phyloP scores from a whole-genome alignment of 768 basidiomycete species.

The Leccinum disarticulatum region DNA sequence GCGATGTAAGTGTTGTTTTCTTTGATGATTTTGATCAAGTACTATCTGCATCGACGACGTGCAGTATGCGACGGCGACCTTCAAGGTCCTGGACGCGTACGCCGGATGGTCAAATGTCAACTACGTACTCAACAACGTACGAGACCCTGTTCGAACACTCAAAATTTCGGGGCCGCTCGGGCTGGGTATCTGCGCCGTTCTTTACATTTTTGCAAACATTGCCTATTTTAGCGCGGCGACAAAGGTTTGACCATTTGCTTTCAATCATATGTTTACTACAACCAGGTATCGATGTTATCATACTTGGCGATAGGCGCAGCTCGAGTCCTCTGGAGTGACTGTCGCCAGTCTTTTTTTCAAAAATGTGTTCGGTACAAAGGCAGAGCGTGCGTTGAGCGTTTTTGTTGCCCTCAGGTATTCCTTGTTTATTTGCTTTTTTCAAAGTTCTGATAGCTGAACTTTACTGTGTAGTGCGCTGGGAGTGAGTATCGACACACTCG shows the following conservation, averaged over 20 bases:
- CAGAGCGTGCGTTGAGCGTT: slow-evolving; percentile 54
- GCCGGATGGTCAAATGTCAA: slow-evolving; percentile 57
- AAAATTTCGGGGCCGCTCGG: slow-evolving; percentile 63
- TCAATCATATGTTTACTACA: background rate
- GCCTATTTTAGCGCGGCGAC: slow-evolving; percentile 49
- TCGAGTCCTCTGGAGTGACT: slow-evolving; percentile 48
- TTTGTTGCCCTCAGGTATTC: slow-evolving; percentile 55
- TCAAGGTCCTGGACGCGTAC: slow-evolving; percentile 53
- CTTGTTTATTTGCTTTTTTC: background rate
- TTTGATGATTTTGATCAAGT: background rate
- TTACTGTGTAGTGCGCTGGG: slow-evolving; percentile 36
- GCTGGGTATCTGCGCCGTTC: slow-evolving; percentile 48
- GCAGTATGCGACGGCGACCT: slow-evolving; percentile 62
- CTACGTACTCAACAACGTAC: slow-evolving; percentile 47
- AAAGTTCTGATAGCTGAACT: background rate
- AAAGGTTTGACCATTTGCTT: slow-evolving; percentile 14
- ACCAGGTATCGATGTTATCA: background rate
- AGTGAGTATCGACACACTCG: slow-evolving; percentile 17
- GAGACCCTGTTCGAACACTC: slow-evolving; percentile 57
- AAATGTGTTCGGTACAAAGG: slow-evolving; percentile 54
- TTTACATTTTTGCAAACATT: slow-evolving; percentile 58
- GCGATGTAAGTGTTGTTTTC: slow-evolving; percentile 35
- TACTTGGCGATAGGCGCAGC: slow-evolving; percentile 36
- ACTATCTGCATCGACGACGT: background rate
- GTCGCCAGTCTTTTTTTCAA: slow-evolving; percentile 61